phyloP scores from a whole-genome alignment of 257 asterid species.

The Solanum sitiens region DNA sequence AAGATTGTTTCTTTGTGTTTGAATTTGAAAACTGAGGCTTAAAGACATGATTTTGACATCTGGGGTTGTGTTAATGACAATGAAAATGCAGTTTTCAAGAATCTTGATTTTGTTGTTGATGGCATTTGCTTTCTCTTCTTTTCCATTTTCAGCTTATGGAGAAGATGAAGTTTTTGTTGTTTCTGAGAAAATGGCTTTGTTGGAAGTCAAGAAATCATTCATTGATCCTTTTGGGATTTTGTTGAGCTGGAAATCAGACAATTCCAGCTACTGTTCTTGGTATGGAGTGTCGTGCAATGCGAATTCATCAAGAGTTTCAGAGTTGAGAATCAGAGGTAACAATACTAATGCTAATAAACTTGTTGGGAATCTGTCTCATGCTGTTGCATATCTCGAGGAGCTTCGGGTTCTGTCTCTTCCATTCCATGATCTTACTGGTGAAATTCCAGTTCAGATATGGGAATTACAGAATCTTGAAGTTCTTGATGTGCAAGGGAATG shows the following conservation, averaged over 20 bases:
- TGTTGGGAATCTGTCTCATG: slow-evolving; percentile 42
- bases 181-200: slow-evolving; percentile 65
- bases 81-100: background rate
- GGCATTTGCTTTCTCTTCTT: slow-evolving; percentile 28
- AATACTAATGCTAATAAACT: slow-evolving; percentile 27
- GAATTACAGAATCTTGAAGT: slow-evolving; percentile 74
- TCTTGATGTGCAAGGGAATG: slow-evolving; percentile 85
- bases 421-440: slow-evolving; percentile 69
- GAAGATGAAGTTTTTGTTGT: slow-evolving; percentile 8
- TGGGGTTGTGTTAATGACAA: background rate
- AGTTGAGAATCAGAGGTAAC: slow-evolving; percentile 64
- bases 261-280: slow-evolving; percentile 65
- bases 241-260: slow-evolving; percentile 42
- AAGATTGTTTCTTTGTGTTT: background rate
- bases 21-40: background rate
- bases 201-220: slow-evolving; percentile 62
- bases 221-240: slow-evolving; percentile 62
- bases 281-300: slow-evolving; percentile 59
- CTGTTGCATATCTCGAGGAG: slow-evolving; percentile 42
- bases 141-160: slow-evolving; percentile 27
- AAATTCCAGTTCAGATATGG: slow-evolving; percentile 61
- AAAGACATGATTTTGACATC: background rate
- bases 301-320: slow-evolving; percentile 51
- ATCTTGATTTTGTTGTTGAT: slow-evolving; percentile 13
- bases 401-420: slow-evolving; percentile 66